Conservation (phyloP, 768 basidiomycete species). For the Dioszegia crocea region DNA sequence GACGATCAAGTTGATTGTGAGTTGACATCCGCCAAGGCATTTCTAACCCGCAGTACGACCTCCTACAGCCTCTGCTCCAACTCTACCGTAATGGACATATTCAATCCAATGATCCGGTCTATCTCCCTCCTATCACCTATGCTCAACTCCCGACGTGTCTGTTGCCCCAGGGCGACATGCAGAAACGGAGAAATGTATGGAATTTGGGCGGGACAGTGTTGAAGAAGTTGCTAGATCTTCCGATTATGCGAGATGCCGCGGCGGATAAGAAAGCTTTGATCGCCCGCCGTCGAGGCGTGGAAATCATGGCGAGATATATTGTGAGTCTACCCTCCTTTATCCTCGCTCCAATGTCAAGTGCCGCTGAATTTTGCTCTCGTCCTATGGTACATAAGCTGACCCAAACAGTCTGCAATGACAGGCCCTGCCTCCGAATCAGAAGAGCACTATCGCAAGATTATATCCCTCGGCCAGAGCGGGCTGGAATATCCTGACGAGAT, state of each 20-base stretch:
- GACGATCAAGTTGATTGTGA: slow-evolving; percentile 27
- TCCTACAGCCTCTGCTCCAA: slow-evolving; percentile 29
- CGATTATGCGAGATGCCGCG: slow-evolving; percentile 5
- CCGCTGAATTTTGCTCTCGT: neutral
- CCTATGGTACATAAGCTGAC: neutral
- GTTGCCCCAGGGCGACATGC: slow-evolving; percentile 22
- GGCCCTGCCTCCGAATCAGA: slow-evolving; percentile 11
- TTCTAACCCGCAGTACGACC: slow-evolving; percentile 17
- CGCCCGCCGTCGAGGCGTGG: slow-evolving; percentile 12
- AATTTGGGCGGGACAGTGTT: slow-evolving; percentile 23
- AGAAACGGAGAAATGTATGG: slow-evolving; percentile 36
- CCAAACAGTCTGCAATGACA: slow-evolving; percentile 26
- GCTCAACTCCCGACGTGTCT: slow-evolving; percentile 22
- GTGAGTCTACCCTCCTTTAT: slow-evolving; percentile 18
- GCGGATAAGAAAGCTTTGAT: neutral
- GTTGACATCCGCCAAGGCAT: neutral
- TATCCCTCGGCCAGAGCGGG: slow-evolving; percentile 19
- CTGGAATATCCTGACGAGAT: slow-evolving; percentile 27
- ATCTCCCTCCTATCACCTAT: slow-evolving; percentile 31
- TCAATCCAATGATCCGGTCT: slow-evolving; percentile 33
- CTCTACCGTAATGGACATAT: slow-evolving; percentile 40
- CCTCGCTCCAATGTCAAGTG: neutral
- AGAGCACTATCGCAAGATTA: slow-evolving; percentile 24
- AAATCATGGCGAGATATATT: slow-evolving; percentile 35
- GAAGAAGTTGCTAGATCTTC: slow-evolving; percentile 9